phyloP scores from a whole-genome alignment of 257 asterid species.

The Ophiorrhiza pumila region DNA sequence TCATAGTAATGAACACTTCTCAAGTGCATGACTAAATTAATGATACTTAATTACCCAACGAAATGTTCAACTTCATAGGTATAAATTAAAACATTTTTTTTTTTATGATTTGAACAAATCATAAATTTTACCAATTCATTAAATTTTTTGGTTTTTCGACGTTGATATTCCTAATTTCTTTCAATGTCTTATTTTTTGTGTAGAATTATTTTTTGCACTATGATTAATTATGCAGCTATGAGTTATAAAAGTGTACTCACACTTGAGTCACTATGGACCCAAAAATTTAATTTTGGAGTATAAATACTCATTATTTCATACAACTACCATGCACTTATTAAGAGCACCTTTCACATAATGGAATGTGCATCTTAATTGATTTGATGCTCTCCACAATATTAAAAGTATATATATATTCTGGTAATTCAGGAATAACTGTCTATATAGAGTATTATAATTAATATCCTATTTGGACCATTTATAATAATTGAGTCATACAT shows the following conservation, averaged over 20 bases:
- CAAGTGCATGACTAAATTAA: too few relatives aligned
- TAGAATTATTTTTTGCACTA: constrained; percentile 4
- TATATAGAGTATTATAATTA: not conserved
- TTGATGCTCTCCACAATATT: constrained; percentile 8
- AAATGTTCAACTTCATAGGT: too few relatives aligned
- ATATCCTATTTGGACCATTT: not conserved
- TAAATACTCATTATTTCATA: constrained; percentile 36
- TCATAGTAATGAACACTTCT: not conserved
- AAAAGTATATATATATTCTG: not conserved
- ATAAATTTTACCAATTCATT: too few relatives aligned
- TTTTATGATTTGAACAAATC: too few relatives aligned
- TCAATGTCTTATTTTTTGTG: not conserved
- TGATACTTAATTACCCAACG: too few relatives aligned
- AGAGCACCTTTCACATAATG: constrained; percentile 7
- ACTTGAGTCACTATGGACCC: constrained; percentile 32
- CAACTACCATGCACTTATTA: constrained; percentile 41
- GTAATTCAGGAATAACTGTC: not conserved
- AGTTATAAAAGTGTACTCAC: constrained; percentile 3
- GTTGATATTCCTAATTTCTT: not conserved
- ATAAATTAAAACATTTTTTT: too few relatives aligned
- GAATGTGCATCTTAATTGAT: constrained; percentile 22
- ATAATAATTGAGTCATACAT: not conserved
- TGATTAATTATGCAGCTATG: too few relatives aligned
- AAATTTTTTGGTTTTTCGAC: too few relatives aligned
- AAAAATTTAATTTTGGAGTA: constrained; percentile 25